Percentiles rank a stretch among this genome's conserved stretches.
phyloP scores from a whole-genome alignment of 2,329 filamentous ascomycete species.

The Colletotrichum karsti region DNA sequence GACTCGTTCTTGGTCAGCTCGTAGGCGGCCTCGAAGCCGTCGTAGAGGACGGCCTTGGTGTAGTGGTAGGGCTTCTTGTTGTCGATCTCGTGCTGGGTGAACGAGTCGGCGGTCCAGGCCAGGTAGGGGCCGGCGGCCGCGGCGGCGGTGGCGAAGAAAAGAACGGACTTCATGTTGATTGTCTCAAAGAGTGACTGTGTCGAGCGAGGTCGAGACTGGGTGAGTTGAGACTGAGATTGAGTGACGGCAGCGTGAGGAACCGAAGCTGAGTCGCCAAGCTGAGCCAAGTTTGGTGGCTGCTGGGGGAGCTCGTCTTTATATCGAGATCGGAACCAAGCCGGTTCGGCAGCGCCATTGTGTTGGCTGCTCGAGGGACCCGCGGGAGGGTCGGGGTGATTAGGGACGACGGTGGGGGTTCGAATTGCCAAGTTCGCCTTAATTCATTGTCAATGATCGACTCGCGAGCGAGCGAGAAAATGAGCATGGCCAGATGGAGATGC shows the following conservation, averaged over 20 bases:
- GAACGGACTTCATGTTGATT: conserved; percentile 23
- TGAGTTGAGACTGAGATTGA: neutral
- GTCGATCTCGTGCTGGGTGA: conserved; percentile 48
- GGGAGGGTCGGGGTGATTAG: conserved; percentile 21
- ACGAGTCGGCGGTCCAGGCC: conserved; percentile 55
- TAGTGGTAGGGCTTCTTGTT: conserved; percentile 51
- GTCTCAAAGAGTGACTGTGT: conserved; percentile 12
- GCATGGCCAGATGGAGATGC: conserved; percentile 6
- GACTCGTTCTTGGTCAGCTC: conserved; percentile 52
- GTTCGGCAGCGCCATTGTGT: neutral
- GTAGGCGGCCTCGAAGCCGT: conserved; percentile 55
- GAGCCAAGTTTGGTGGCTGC: neutral
- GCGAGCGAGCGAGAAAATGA: neutral
- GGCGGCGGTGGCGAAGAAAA: conserved; percentile 28
- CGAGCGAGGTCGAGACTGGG: neutral
- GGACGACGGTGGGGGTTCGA: conserved; percentile 5
- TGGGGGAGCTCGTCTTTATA: conserved; percentile 10
- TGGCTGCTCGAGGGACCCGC: neutral
- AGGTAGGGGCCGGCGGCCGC: conserved; percentile 37
- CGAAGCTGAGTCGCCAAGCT: conserved; percentile 19
- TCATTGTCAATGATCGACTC: neutral
- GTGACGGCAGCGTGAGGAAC: conserved; percentile 16
- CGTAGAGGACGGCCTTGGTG: conserved; percentile 54
- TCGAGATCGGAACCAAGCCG: conserved; percentile 16
- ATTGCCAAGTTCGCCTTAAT: neutral